phyloP scores from a whole-genome alignment of 768 basidiomycete species.

The Dictyophora rubrovolvata region DNA sequence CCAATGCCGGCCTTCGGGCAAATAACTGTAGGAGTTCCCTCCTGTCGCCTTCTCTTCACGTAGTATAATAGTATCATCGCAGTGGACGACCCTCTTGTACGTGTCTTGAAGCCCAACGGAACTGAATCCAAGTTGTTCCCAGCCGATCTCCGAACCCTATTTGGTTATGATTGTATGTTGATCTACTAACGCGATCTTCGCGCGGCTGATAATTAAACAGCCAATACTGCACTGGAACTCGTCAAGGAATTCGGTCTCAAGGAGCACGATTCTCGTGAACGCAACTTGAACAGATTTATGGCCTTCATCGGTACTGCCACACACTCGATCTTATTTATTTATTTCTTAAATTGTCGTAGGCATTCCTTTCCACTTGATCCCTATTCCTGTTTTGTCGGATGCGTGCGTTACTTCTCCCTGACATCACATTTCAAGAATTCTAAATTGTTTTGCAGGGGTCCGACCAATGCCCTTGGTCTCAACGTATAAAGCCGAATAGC shows the following conservation, averaged over 20 bases:
- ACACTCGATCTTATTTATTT: neutral
- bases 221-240: constrained; percentile 30
- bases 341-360: neutral
- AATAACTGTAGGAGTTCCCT: constrained; percentile 15
- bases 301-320: constrained; percentile 36
- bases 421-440: neutral
- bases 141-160: constrained; percentile 36
- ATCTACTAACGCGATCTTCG: neutral
- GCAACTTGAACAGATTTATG: constrained; percentile 47
- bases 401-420: neutral
- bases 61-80: neutral
- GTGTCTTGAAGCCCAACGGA: constrained; percentile 41
- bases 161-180: constrained; percentile 44
- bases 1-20: constrained; percentile 33
- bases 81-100: constrained; percentile 34
- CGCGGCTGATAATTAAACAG: constrained; percentile 21
- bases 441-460: neutral
- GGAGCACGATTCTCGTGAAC: constrained; percentile 30
- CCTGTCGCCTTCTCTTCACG: neutral
- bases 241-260: constrained; percentile 40
- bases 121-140: constrained; percentile 39
- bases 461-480: neutral
- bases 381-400: neutral
- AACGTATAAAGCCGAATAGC: neutral
- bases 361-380: constrained; percentile 8